A percentile compares a stretch with the other conserved stretches of the same genome.
These are phyloP conservation scores for Talaromyces stipitatus DNA, from an alignment of 495 filamentous ascomycete species.

Conservation along the genomic window DNA sequence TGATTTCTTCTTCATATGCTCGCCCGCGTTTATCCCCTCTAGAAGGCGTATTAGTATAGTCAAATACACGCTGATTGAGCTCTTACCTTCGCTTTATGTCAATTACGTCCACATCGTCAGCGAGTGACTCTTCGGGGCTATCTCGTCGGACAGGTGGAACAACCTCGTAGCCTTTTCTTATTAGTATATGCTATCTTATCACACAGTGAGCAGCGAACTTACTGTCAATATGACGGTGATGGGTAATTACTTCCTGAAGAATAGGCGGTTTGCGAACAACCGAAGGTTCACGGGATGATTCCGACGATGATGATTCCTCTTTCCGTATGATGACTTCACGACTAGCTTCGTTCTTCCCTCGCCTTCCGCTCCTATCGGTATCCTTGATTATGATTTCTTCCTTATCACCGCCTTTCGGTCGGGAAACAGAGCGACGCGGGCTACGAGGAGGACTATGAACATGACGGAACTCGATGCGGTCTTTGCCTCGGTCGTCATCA, in stretches of 20 bases:
- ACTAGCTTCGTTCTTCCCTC: neutral
- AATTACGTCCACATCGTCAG: constrained; percentile 36
- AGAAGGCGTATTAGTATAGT: neutral
- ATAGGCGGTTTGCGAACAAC: constrained; percentile 61
- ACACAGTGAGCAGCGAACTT: neutral
- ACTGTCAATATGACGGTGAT: constrained; percentile 83
- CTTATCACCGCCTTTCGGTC: neutral
- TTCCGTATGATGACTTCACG: constrained; percentile 2
- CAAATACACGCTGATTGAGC: neutral
- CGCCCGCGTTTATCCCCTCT: constrained; percentile 19
- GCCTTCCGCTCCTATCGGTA: neutral
- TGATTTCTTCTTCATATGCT: constrained; percentile 49
- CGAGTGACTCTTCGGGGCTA: constrained; percentile 24
- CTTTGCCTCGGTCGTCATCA: constrained; percentile 4
- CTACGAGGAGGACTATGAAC: neutral
- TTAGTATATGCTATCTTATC: constrained; percentile 10
- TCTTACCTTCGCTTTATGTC: constrained; percentile 40
- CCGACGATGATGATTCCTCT: constrained; percentile 9
- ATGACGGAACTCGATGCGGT: neutral
- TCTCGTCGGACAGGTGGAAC: constrained; percentile 27
- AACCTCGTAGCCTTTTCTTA: constrained; percentile 15
- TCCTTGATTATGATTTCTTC: constrained; percentile 8
- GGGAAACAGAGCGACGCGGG: neutral
- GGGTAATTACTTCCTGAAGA: constrained; percentile 74
- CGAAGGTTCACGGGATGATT: constrained; percentile 37